Conservation (phyloP, 2,329 filamentous ascomycete genomes). For the Albophoma yamanashiensis region DNA sequence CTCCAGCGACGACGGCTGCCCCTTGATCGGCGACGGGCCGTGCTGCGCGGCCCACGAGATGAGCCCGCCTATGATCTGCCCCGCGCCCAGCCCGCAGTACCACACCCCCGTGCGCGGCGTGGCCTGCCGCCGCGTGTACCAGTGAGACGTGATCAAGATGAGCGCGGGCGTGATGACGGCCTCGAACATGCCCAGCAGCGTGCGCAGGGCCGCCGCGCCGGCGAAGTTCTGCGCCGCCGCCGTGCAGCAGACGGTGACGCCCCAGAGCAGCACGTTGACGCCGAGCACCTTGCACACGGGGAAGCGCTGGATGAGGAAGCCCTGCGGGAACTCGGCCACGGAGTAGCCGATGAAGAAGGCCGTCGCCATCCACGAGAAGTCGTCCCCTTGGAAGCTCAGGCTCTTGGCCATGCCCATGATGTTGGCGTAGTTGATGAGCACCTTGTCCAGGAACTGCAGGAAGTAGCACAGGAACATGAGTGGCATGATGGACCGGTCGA, state of each 20-base stretch:
- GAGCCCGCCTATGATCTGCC: conserved; percentile 30
- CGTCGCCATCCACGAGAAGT: conserved; percentile 20
- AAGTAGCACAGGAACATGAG: conserved; percentile 16
- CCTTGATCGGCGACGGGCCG: conserved; percentile 18
- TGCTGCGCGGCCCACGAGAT: conserved; percentile 43
- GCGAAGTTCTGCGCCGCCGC: conserved; percentile 29
- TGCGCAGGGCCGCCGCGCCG: conserved; percentile 29
- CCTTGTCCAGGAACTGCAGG: conserved; percentile 16
- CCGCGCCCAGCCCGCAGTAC: conserved; percentile 14
- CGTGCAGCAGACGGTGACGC: conserved; percentile 29
- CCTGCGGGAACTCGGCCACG: conserved; percentile 16
- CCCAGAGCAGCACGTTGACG: conserved; percentile 22
- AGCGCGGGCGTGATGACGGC: conserved; percentile 37
- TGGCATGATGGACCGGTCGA: conserved; percentile 14
- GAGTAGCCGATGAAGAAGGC: conserved; percentile 19
- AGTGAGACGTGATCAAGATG: conserved; percentile 32
- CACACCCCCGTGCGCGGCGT: conserved; percentile 31
- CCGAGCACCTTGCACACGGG: conserved; percentile 21
- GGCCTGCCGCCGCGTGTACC: conserved; percentile 32
- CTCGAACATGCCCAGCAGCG: conserved; percentile 35
- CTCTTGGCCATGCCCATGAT: conserved; percentile 17
- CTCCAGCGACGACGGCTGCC: conserved; percentile 10
- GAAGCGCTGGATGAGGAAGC: conserved; percentile 21
- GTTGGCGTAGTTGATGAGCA: conserved; percentile 17
- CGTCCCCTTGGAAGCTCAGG: conserved; percentile 18